Base-by-base conservation (phyloP, 176 grass and related monocot genomes). In the Phragmites australis region DNA sequence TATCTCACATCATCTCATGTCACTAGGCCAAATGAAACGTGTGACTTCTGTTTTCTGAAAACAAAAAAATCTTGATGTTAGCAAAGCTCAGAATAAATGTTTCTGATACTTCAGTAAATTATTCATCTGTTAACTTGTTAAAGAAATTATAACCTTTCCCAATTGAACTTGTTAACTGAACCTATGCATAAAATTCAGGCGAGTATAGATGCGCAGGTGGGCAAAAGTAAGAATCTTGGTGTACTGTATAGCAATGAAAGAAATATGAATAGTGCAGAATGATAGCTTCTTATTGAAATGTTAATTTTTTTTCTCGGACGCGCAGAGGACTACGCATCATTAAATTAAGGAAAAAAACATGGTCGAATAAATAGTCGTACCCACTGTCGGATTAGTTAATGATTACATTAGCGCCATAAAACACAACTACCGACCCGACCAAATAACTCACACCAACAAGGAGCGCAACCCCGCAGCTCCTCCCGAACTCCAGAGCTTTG, bases 21-120 rank as follows among this genome's bases (percentile, higher is more conserved):
- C 5, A 21, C 58, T 66, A 79, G n/a, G 22, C n/a, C 40, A 50
- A 73, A 40, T 76, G 63, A 73, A 72, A 53, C 16, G 2, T 45
- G 44, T 45, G 9, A 5, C 56, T 13, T 25, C 55, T 22, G 26
- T 58, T 58, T 23, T 58, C 27, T 58, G 6, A 11, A 7, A 57
- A 57, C 8, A 26, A 9, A 10, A 57, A n/a, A 9, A 25, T 57
- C n/a, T n/a, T n/a, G n/a, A 3, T 44, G 14, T 25, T 0, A 17
- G 2, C 41, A 51, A 65, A 49, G 8, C 56, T 88, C 27, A 63
- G 63, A 64, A 75, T 50, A 75, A 50, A 89, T 61, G 14, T 75
- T 44, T 56, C 3, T 65, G 56, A 49, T 83, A 17, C 59, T 88
- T 78, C 9, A 23, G 23, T 66, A 43, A 78, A 44, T 58, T 18